These are phyloP conservation scores for Bonia amplexicaulis DNA, from an alignment of 176 grass and related monocot species.

Conservation along the genomic window DNA sequence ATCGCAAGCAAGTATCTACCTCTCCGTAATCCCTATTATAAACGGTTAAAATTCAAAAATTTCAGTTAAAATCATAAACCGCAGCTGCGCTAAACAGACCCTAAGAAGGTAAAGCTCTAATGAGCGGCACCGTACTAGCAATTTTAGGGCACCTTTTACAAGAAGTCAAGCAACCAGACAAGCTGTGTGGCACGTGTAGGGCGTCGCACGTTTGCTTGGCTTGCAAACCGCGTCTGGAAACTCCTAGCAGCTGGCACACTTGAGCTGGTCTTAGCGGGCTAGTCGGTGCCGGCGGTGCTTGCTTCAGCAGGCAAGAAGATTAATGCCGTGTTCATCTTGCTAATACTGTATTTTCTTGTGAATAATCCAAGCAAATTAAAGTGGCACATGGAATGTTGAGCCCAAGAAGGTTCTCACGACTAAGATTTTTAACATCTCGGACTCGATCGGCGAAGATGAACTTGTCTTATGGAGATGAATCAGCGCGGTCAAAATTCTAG, in stretches of 20 bases:
- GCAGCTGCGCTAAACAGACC: too few species aligned
- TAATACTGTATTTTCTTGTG: neutral
- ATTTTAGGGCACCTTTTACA: neutral
- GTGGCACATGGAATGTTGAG: neutral
- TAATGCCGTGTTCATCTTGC: neutral
- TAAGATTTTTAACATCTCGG: neutral
- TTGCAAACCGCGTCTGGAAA: constrained; percentile 19
- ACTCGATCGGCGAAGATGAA: neutral
- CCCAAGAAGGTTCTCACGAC: constrained; percentile 10
- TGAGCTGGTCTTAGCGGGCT: neutral
- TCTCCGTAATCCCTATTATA: too few species aligned
- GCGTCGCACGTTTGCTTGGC: neutral
- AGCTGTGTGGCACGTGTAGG: neutral
- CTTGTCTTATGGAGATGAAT: neutral
- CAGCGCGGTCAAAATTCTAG: neutral
- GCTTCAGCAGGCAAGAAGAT: neutral
- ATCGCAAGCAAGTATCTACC: too few species aligned
- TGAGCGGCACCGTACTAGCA: neutral
- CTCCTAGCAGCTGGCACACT: neutral
- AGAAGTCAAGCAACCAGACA: neutral
- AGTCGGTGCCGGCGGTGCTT: constrained; percentile 10
- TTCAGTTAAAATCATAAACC: too few species aligned
- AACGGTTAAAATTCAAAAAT: too few species aligned
- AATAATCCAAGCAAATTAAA: neutral
- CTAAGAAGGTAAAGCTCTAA: too few species aligned